Evolutionary conservation across 1,284 basidiomycete genomes (phyloP).

Genomic region (Leucoagaricus sp.): DNA sequence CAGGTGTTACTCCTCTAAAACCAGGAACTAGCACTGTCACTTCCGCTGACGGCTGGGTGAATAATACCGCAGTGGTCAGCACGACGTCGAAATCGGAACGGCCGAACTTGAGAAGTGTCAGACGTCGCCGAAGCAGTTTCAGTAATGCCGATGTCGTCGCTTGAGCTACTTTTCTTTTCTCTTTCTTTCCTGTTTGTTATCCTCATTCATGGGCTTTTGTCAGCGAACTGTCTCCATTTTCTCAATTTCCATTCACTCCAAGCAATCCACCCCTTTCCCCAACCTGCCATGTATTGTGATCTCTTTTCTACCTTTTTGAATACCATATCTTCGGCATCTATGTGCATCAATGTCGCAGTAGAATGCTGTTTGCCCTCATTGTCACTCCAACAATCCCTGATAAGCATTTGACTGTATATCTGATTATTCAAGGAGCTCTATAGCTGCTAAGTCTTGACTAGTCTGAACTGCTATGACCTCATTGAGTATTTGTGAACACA

Average conservation of each 20-base stretch:
- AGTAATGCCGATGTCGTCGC: constrained; percentile 80
- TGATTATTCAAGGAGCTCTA: constrained; percentile 1
- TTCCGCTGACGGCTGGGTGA: constrained; percentile 74
- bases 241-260: constrained; percentile 16
- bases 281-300: constrained; percentile 26
- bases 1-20: constrained; percentile 39
- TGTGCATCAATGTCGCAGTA: neutral
- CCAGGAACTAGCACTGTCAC: constrained; percentile 27
- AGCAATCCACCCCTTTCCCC: constrained; percentile 32
- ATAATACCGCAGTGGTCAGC: constrained; percentile 67
- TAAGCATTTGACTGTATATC: constrained; percentile 5
- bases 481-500: constrained; percentile 84
- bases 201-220: constrained; percentile 11
- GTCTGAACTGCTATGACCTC: constrained; percentile 26
- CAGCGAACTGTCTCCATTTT: constrained; percentile 15
- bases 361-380: constrained; percentile 11
- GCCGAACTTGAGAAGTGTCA: constrained; percentile 66
- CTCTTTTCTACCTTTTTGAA: constrained; percentile 1
- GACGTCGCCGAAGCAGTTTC: constrained; percentile 79
- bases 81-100: constrained; percentile 68
- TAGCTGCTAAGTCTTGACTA: neutral
- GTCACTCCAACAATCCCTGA: constrained; percentile 14
- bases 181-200: constrained; percentile 10
- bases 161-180: constrained; percentile 29
- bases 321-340: constrained; percentile 3